Base-by-base conservation (phyloP, 2,329 filamentous ascomycete genomes). In the Coniochaeta hoffmannii region DNA sequence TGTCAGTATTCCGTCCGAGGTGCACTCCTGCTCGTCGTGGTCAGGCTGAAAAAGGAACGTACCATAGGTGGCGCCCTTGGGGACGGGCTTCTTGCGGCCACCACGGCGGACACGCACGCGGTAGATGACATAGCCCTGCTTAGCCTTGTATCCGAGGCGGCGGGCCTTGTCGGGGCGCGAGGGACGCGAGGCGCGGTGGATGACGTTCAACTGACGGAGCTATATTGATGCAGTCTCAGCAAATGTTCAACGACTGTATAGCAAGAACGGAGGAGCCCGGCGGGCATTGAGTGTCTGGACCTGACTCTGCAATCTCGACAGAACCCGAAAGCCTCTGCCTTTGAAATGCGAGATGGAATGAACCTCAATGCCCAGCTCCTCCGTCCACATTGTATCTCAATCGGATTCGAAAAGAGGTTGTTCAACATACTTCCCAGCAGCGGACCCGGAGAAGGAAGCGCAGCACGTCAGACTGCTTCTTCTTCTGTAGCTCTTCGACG, bases 171-270 rank as follows among this genome's bases (percentile, higher is more conserved):
- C 95, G 73, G 94, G 94, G 77, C 94, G 94, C 71, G 92, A 96
- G 69, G 94, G 94, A 72, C 93, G 92, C 72, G 91, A 95, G 74
- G 94, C 94, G 77, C 94, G 93, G 87, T 99, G 94, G 83, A 97
- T 94, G 79, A 97, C 92, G 82, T 97, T 96, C 82, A 97, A 83
- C 85, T 97, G 93, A 83, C 93, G 92, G 79, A 96, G 90, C 93
- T 97, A 94, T 93, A 92, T 93, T 94, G 80, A 94, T 94, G 90
- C 89, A 97, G 90, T 97, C 92, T 97, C 92, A 97, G 93, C 90
- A 83, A 87, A 92, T 83, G 90, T 95, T 97, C 92, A 97, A 96
- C 90, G 90, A 96, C 90, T 96, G 89, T 90, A 91, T 90, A 90
- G 86, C 87, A 90, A 69, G 84, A 82, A 77, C 73, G 67, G 66